These are phyloP conservation scores for Mycena vulgaris DNA, from an alignment of 768 basidiomycete genomes.

Conservation along the genomic window DNA sequence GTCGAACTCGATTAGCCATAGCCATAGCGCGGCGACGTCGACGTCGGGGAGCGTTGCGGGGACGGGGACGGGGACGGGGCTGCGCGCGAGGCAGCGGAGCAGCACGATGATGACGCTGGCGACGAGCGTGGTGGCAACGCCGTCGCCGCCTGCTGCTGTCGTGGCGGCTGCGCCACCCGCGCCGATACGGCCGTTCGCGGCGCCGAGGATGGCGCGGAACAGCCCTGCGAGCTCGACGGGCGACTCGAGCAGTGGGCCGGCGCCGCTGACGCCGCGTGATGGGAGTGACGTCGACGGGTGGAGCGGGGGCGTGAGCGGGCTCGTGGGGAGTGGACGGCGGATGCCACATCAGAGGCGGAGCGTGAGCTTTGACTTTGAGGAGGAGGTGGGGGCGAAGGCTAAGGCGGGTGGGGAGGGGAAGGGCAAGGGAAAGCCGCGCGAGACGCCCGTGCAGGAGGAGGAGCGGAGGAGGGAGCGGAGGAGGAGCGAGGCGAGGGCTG, in stretches of 20 bases:
- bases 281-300: slow-evolving; percentile 73
- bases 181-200: slow-evolving; percentile 68
- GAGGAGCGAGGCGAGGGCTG: slow-evolving; percentile 87
- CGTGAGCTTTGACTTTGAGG: slow-evolving; percentile 84
- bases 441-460: slow-evolving; percentile 62
- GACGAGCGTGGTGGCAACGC: slow-evolving; percentile 35
- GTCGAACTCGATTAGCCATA: slow-evolving; percentile 32
- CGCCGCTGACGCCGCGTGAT: slow-evolving; percentile 84
- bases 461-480: slow-evolving; percentile 79
- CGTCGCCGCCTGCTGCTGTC: slow-evolving; percentile 12
- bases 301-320: slow-evolving; percentile 55
- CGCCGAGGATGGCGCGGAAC: slow-evolving; percentile 57
- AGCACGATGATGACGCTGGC: slow-evolving; percentile 56
- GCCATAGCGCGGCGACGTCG: too few species aligned
- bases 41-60: neutral
- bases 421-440: slow-evolving; percentile 40
- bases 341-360: slow-evolving; percentile 69
- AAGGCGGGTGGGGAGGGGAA: slow-evolving; percentile 46
- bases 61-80: neutral
- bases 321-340: slow-evolving; percentile 39
- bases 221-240: slow-evolving; percentile 91
- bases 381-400: slow-evolving; percentile 53
- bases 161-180: neutral
- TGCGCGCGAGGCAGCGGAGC: slow-evolving; percentile 50
- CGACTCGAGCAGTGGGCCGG: slow-evolving; percentile 84